Base-by-base conservation (phyloP, 805 yeast species). In the Metschnikowia chrysomelidarum region DNA sequence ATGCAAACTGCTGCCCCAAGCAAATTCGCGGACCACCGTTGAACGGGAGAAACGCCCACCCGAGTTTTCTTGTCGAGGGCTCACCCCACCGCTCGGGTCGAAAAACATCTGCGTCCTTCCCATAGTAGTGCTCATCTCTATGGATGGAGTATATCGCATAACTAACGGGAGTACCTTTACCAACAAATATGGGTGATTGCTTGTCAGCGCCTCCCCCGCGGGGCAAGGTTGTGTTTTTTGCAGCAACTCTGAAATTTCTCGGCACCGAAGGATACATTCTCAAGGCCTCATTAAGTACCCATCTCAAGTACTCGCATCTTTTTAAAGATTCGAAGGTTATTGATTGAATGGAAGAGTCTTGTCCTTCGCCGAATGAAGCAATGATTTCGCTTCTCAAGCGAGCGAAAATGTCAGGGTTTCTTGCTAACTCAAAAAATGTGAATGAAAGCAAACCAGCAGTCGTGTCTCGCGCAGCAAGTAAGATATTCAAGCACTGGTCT, bases 391-490 rank as follows among this genome's bases (percentile, higher is more conserved):
- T 52, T 35, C 73, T 64, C 37, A 74, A 60, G 38, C 56, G 58
- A 10, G 46, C 38, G 54, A 61, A 67, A 7, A 64, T 48, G 1
- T 50, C 51, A 5, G 71, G 72, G 48, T 71, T 54, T 36, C 71
- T 59, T 9, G 74, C 66, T 34, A 74, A 59, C 47, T 71, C 71
- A 43, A 56, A 70, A 31, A 72, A 57, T 15, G 64, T 50, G 50
- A 64, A 71, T n/a, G 75, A 63, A 37, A 74, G 62, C 22, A 71
- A 55, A 4, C 72, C 67, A 7, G 79, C 78, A 10, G 80, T 74
- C 28, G 79, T 74, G 47, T 75, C 79, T 47, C 80, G 62, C 19
- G 78, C 78, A 12, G 80, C 80, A 15, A 73, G 52, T 38, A 74
- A 59, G 37, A 75, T 67, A 48, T 71, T 73, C 51, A 74, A 58